phyloP scores from a whole-genome alignment of 176 grass and related monocot genomes.

The Canna indica region DNA sequence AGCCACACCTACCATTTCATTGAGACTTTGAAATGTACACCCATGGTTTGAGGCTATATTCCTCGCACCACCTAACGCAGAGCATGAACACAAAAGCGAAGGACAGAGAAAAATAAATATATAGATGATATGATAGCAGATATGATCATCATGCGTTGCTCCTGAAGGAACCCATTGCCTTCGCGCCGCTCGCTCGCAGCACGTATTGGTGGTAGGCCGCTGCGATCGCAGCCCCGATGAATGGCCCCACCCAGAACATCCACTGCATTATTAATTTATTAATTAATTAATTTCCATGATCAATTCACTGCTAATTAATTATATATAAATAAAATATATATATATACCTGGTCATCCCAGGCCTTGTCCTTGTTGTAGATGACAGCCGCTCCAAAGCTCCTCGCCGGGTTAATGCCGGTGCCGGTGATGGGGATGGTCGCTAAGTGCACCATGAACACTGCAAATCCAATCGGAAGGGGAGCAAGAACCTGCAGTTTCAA shows the following conservation, averaged over 20 bases:
- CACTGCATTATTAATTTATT: background rate
- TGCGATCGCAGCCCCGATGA: slow-evolving; percentile 10
- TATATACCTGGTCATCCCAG: slow-evolving; percentile 77
- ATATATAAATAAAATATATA: background rate
- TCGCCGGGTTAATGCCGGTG: slow-evolving; percentile 88
- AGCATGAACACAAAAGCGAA: too few relatives aligned
- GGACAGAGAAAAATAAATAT: too few relatives aligned
- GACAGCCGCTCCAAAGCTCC: slow-evolving; percentile 80
- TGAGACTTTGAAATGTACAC: too few relatives aligned
- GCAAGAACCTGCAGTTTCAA: slow-evolving; percentile 64
- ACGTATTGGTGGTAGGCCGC: slow-evolving; percentile 12
- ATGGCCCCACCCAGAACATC: slow-evolving; percentile 19
- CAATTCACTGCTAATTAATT: too few relatives aligned
- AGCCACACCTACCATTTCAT: too few relatives aligned
- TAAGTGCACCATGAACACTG: slow-evolving; percentile 95
- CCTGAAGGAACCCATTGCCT: background rate
- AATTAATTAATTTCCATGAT: too few relatives aligned
- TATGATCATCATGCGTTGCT: slow-evolving; percentile 2
- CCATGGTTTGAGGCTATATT: too few relatives aligned
- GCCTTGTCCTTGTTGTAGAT: slow-evolving; percentile 85
- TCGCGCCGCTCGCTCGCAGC: slow-evolving; percentile 7
- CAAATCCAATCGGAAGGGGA: slow-evolving; percentile 90
- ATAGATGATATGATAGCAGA: too few relatives aligned
- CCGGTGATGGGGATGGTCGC: slow-evolving; percentile 91
- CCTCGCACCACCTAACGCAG: too few relatives aligned